Base-by-base conservation (phyloP, 176 grass and related monocot genomes). In the Avena eriantha region DNA sequence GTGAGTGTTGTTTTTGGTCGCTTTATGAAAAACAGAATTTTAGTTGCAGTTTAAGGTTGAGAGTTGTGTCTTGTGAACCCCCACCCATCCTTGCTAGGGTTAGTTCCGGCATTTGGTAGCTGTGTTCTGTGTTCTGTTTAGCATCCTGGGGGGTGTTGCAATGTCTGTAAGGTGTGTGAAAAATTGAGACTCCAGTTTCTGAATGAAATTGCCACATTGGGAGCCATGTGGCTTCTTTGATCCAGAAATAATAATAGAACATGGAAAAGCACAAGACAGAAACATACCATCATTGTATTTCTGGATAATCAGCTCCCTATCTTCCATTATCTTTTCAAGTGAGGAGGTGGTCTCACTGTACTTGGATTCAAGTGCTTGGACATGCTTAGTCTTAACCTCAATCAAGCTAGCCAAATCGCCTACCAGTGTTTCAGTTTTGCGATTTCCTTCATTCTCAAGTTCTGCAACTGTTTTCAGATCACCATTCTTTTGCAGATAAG, bases 261-360 rank as follows among this genome's bases (percentile, higher is more conserved):
- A 79, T 61, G 58, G 10, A 26, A 61, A 7, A 63, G 8, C 36
- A 63, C 46, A 47, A 80, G 19, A 63, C 24, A 34, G 55, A 41
- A 41, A 22, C 76, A 23, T 50, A 91, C 89, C 67, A 10, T 87
- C 22, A 31, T 91, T 87, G 79, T 91, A 87, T 26, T 75, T 21
- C 76, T 81, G 64, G 24, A 91, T 73, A 34, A 91, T 55, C 29
- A 80, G 80, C 33, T 91, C 89, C 60, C 81, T 91, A 21, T 91
- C 85, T 86, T 91, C 80, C 80, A 91, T 91, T 46, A 91, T 87
- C 29, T 21, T 87, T 55, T 84, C 82, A 83, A 91, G 89, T 34
- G 89, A 87, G 43, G 56, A 15, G 19, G 73, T 87, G 4, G 80
- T 87, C 85, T 91, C 84, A 36, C 76, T 91, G 65, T 81, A 91